Base-by-base conservation (phyloP, 2,329 filamentous ascomycete genomes). In the Sarocladiaceae sp. region DNA sequence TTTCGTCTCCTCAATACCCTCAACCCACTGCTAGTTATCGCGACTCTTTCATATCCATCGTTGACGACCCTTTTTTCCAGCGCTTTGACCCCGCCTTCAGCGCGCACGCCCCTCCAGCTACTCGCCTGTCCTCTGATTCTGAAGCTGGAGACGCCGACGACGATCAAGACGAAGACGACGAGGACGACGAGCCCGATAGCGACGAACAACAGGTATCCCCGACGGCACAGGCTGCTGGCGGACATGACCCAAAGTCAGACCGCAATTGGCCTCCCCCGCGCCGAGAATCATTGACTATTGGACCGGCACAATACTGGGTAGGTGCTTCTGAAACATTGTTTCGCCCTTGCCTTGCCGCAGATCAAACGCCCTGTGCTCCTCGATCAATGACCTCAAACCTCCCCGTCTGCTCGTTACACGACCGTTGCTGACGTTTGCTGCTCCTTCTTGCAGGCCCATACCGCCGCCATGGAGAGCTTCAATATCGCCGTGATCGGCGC, bases 401-500 rank as follows among this genome's bases (percentile, higher is more conserved):
- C 26, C 47, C 26, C 25, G n/a, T 20, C 10, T 33, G 8, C 25
- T 48, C 28, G 25, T 31, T 33, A 10, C 26, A 48, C 44, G 33
- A 12, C 22, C 40, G 22, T 37, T 23, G 37, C 47, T 51, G 35
- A 28, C 23, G 10, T 15, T 22, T 7, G 23, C 12, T 12, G 3
- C 4, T n/a, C 28, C 7, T 44, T 23, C 50, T 55, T 51, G 36
- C 59, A 65, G 68, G 58, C 64, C 44, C 62, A 60, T 50, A 56
- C 62, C 53, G 57, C 62, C 62, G 63, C 60, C 54, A 83, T 84
- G 80, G 79, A 83, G 56, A 72, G 75, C 58, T 77, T 84, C 62
- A 84, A 83, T 62, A 82, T 88, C 58, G 82, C 82, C 60, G 75
- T 87, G 55, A 82, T 88, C 64, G 84, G 84, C 60, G 78, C 82